Evolutionary conservation across 371 early-diverging fungal genomes (phyloP).

Genomic region (Haplosporangium sp.): DNA sequence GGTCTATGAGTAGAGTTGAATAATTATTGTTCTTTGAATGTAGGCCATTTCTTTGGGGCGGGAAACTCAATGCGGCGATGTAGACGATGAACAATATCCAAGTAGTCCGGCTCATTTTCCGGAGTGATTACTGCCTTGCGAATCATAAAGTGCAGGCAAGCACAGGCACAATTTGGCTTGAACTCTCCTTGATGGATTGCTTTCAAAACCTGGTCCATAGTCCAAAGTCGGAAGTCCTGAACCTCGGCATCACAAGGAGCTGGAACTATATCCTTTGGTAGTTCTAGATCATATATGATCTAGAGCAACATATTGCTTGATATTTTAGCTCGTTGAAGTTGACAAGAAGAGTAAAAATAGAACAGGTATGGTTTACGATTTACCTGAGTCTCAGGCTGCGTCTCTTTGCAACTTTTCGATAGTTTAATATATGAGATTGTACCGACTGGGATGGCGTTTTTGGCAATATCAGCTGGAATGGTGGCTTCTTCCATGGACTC

Average conservation of each 20-base stretch:
- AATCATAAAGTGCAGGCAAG: conserved; percentile 88
- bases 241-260: conserved; percentile 92
- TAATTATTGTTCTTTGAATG: conserved; percentile 31
- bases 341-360: too few relatives aligned
- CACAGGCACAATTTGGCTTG: conserved; percentile 90
- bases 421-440: conserved; percentile 77
- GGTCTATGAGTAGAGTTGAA: conserved; percentile 11
- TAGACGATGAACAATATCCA: conserved; percentile 73
- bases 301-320: conserved; percentile 8
- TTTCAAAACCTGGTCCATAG: conserved; percentile 71
- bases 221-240: conserved; percentile 82
- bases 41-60: conserved; percentile 62
- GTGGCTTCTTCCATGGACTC: conserved; percentile 95
- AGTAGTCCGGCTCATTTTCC: conserved; percentile 85
- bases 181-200: conserved; percentile 75
- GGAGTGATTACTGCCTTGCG: conserved; percentile 80
- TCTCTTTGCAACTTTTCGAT: conserved; percentile 59
- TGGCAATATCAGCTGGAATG: conserved; percentile 69
- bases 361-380: background rate
- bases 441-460: conserved; percentile 68
- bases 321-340: conserved; percentile 2
- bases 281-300: conserved; percentile 85
- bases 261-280: conserved; percentile 75
- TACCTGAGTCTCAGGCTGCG: conserved; percentile 82
- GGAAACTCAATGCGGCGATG: conserved; percentile 80